Conservation (phyloP, 805 yeast species). For the Wickerhamomyces sydowiorum region DNA sequence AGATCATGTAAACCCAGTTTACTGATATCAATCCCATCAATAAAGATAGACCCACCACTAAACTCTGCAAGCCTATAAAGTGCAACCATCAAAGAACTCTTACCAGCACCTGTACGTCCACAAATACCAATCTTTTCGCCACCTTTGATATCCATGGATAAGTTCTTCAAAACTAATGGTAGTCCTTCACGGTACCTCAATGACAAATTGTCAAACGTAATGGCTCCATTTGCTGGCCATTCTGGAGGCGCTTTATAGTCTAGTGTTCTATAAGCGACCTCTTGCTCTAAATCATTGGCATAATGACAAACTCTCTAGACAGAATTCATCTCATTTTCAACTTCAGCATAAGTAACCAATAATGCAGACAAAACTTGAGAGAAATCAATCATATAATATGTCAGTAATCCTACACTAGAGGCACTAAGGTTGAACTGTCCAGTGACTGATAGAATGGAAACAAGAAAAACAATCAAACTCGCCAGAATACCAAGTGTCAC, state of each 20-base stretch:
- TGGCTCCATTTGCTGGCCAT: constrained; percentile 50
- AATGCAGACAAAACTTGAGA: constrained; percentile 51
- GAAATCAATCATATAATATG: constrained; percentile 53
- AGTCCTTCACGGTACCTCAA: constrained; percentile 45
- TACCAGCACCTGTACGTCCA: constrained; percentile 63
- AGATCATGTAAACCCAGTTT: constrained; percentile 55
- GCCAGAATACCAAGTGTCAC: constrained; percentile 47
- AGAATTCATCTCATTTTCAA: constrained; percentile 54
- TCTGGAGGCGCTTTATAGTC: constrained; percentile 39
- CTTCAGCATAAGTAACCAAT: constrained; percentile 48
- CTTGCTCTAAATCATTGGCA: constrained; percentile 60
- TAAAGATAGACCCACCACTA: constrained; percentile 44
- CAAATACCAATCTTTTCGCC: constrained; percentile 56
- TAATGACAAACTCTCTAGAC: constrained; percentile 59
- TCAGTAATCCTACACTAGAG: constrained; percentile 55
- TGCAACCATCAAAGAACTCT: constrained; percentile 53
- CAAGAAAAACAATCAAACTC: constrained; percentile 42
- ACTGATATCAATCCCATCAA: constrained; percentile 61
- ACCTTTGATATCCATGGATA: constrained; percentile 35
- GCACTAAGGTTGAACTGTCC: constrained; percentile 52
- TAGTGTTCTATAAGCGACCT: constrained; percentile 54
- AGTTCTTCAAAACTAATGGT: constrained; percentile 42
- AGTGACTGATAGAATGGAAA: constrained; percentile 53
- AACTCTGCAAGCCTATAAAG: constrained; percentile 55
- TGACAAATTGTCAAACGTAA: constrained; percentile 39